Evolutionary conservation across 2,329 filamentous ascomycete genomes (phyloP).

Genomic region (Cephalotrichum gorgonifer): DNA sequence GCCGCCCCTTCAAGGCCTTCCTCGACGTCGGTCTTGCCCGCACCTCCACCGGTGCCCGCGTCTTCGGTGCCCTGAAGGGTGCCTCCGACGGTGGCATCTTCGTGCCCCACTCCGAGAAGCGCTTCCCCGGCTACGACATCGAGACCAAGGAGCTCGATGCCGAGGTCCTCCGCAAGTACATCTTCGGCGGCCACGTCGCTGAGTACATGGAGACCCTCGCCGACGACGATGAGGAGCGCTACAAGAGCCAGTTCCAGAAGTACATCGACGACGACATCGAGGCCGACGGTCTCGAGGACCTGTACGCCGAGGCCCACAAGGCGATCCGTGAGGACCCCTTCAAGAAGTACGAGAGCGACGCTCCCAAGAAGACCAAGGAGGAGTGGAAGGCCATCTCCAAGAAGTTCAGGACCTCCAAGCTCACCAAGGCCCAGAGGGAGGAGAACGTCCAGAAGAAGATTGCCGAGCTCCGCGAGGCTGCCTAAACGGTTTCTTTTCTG

Average conservation of each 20-base stretch:
- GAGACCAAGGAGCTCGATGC: constrained; percentile 97
- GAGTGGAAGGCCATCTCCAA: constrained; percentile 92
- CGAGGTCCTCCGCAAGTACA: constrained; percentile 97
- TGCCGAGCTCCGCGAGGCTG: constrained; percentile 60
- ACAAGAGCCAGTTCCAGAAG: constrained; percentile 94
- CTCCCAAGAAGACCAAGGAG: constrained; percentile 90
- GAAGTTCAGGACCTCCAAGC: constrained; percentile 74
- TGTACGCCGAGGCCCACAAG: constrained; percentile 91
- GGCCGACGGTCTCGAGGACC: constrained; percentile 92
- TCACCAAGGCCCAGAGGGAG: constrained; percentile 74
- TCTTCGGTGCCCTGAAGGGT: constrained; percentile 99
- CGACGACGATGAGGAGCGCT: constrained; percentile 99
- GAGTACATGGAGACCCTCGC: constrained; percentile 99
- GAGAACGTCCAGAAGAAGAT: constrained; percentile 85
- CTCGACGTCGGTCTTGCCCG: constrained; percentile 95
- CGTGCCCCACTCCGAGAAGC: constrained; percentile 97
- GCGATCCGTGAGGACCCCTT: constrained; percentile 96
- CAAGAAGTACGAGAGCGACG: constrained; percentile 74
- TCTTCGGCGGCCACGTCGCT: constrained; percentile 94
- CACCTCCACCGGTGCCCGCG: constrained; percentile 95
- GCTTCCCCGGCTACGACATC: constrained; percentile 97
- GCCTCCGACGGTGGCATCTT: constrained; percentile 96
- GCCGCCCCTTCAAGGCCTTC: constrained; percentile 98
- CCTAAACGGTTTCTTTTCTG: constrained; percentile 16
- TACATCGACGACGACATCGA: constrained; percentile 97